These are phyloP conservation scores for Neostapfia colusana DNA, from an alignment of 176 grass and related monocot species.

Conservation along the genomic window DNA sequence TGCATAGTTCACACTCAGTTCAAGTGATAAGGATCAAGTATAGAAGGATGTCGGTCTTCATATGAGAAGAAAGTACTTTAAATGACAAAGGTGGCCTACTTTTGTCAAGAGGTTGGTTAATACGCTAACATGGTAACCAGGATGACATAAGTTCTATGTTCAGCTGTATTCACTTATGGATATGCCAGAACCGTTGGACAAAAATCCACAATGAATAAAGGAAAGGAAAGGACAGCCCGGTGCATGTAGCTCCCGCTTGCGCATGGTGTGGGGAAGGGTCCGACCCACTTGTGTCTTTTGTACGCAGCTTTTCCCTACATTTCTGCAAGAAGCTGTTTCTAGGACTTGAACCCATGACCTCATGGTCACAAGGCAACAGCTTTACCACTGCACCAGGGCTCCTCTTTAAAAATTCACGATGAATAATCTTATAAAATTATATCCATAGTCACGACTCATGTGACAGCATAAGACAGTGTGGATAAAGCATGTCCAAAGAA, in stretches of 20 bases:
- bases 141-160: neutral
- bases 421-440: neutral
- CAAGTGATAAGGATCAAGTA: slow-evolving; percentile 3
- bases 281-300: too few species aligned
- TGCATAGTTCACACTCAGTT: neutral
- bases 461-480: neutral
- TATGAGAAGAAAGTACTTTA: slow-evolving; percentile 6
- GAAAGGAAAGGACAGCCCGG: too few species aligned
- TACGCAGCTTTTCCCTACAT: too few species aligned
- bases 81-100: neutral
- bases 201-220: neutral
- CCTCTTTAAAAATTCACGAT: too few species aligned
- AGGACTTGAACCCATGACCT: too few species aligned
- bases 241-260: too few species aligned
- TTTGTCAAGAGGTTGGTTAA: slow-evolving; percentile 2
- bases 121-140: neutral
- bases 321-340: too few species aligned
- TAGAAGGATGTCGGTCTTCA: neutral
- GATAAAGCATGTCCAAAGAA: neutral
- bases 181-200: neutral
- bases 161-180: neutral
- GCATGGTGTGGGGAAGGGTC: too few species aligned
- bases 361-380: too few species aligned
- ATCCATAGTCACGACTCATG: slow-evolving; percentile 10
- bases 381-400: too few species aligned